phyloP scores from a whole-genome alignment of 1,284 basidiomycete species.

The Fistulina hepatica region DNA sequence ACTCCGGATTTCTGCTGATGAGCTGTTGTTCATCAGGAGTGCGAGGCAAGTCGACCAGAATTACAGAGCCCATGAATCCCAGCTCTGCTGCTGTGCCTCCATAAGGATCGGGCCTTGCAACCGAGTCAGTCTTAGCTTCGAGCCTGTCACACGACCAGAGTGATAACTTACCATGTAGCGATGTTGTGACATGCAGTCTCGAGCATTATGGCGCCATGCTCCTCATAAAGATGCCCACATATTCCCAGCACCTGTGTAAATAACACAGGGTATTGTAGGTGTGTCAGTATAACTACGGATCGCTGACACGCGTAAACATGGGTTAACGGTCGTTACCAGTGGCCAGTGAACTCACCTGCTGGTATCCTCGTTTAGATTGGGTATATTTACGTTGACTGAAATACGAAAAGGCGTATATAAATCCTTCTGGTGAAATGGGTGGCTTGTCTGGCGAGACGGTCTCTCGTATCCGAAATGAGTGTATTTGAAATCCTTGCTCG shows the following conservation, averaged over 20 bases:
- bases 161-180: conserved; percentile 67
- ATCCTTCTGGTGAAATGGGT: conserved; percentile 45
- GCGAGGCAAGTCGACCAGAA: conserved; percentile 64
- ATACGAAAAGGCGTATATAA: conserved; percentile 76
- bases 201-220: conserved; percentile 68
- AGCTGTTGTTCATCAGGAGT: conserved; percentile 59
- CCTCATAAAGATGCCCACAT: conserved; percentile 70
- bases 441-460: conserved; percentile 24
- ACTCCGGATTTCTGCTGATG: conserved; percentile 36
- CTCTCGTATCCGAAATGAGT: conserved; percentile 64
- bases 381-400: conserved; percentile 68
- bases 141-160: no score
- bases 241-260: conserved; percentile 61
- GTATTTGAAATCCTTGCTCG: conserved; percentile 59
- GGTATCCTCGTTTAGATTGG: conserved; percentile 71
- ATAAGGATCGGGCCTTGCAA: conserved; percentile 56
- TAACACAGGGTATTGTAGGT: conserved; percentile 75
- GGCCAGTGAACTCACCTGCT: conserved; percentile 48
- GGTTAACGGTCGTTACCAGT: neutral
- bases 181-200: conserved; percentile 83
- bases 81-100: conserved; percentile 61
- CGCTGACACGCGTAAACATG: conserved; percentile 36
- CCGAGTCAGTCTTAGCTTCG: conserved; percentile 15
- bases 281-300: conserved; percentile 78
- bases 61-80: conserved; percentile 69